These are phyloP conservation scores for Ehretia macrophylla DNA, from an alignment of 257 asterid genomes.

Conservation along the genomic window DNA sequence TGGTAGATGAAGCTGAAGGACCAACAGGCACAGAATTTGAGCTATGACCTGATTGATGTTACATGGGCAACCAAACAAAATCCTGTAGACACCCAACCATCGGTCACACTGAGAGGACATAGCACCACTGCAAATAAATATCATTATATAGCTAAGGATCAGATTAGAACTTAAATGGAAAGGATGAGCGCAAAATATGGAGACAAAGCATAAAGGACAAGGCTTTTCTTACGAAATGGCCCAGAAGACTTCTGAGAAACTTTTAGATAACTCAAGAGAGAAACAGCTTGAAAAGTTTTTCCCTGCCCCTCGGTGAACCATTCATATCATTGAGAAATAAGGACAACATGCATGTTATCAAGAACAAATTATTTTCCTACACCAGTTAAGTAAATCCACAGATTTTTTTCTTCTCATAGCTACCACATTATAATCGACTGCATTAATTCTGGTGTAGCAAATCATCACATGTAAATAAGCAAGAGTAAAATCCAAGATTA, in stretches of 20 bases:
- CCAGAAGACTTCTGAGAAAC: constrained; percentile 71
- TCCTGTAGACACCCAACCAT: constrained; percentile 90
- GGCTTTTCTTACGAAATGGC: constrained; percentile 67
- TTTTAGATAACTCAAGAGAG: too few relatives aligned
- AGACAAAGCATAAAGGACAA: too few relatives aligned
- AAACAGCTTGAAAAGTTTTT: constrained; percentile 91
- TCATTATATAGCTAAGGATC: constrained; percentile 13
- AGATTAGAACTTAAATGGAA: constrained; percentile 6
- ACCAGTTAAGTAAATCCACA: too few relatives aligned
- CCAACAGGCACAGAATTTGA: constrained; percentile 62
- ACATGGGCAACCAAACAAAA: constrained; percentile 92
- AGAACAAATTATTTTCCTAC: too few relatives aligned
- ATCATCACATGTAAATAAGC: too few relatives aligned
- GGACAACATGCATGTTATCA: too few relatives aligned
- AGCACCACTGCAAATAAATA: constrained; percentile 67
- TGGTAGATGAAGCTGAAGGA: constrained; percentile 54
- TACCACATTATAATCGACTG: too few relatives aligned
- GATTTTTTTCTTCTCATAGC: too few relatives aligned
- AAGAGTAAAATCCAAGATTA: too few relatives aligned
- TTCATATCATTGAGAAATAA: constrained; percentile 6
- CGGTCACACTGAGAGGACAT: constrained; percentile 89
- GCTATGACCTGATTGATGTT: constrained; percentile 77
- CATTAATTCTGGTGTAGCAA: too few relatives aligned
- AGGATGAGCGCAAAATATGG: too few relatives aligned
- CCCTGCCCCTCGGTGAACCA: constrained; percentile 70